Conservation (phyloP, 2,329 filamentous ascomycete genomes). For the Pseudopyrenochaeta lycopersici region DNA sequence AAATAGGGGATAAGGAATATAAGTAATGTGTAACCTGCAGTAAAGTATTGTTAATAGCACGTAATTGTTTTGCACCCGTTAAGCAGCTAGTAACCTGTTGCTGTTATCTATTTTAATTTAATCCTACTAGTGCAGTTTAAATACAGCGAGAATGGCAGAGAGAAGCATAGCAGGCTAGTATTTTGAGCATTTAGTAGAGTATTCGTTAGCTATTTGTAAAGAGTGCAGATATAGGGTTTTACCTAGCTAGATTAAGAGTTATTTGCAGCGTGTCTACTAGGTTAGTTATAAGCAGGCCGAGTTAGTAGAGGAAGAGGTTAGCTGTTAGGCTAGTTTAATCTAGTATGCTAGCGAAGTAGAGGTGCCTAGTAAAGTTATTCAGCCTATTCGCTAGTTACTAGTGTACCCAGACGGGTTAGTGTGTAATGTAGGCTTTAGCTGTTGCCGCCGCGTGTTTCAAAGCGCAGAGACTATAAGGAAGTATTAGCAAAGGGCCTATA, state of each 20-base stretch:
- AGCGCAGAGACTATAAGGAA: slow-evolving; percentile 1
- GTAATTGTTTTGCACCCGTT: too few relatives aligned
- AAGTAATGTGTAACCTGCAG: too few relatives aligned
- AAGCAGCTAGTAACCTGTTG: too few relatives aligned
- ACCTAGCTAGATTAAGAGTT: slow-evolving; percentile 4
- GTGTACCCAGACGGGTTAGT: not conserved
- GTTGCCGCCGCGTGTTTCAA: slow-evolving; percentile 5
- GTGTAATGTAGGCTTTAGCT: slow-evolving; percentile 7
- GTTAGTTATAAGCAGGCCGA: slow-evolving; percentile 1
- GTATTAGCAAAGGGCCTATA: slow-evolving; percentile 9
- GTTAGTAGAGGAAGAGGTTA: not conserved
- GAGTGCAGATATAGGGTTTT: not conserved
- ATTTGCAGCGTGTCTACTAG: slow-evolving; percentile 9
- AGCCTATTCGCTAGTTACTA: not conserved
- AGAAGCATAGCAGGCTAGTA: too few relatives aligned
- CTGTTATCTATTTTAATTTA: too few relatives aligned
- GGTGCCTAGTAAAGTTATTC: not conserved
- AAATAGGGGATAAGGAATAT: too few relatives aligned
- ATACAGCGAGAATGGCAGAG: too few relatives aligned
- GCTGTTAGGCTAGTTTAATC: not conserved
- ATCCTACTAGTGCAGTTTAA: too few relatives aligned
- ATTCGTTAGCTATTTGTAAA: slow-evolving; percentile 2
- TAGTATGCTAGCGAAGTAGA: slow-evolving; percentile 3
- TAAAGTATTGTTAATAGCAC: too few relatives aligned
- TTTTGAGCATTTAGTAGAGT: slow-evolving; percentile 17